These are phyloP conservation scores for Phytophthora gonapodyides DNA, from an alignment of 352 stramenopile genomes.

Conservation along the genomic window DNA sequence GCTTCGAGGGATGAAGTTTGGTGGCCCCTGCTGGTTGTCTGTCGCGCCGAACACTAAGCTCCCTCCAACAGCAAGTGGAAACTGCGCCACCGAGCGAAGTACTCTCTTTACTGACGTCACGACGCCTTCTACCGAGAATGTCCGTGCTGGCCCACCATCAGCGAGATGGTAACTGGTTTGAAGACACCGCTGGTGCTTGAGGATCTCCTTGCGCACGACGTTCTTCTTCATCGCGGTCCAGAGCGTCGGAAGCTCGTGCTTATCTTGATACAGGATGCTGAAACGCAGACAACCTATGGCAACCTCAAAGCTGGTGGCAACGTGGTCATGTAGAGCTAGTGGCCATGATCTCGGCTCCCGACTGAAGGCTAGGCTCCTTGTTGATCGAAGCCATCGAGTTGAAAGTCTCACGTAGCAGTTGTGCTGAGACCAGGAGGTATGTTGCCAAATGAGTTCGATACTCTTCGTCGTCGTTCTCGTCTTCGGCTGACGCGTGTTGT, in stretches of 20 bases:
- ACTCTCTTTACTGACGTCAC: too few species aligned
- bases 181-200: conserved; percentile 52
- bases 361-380: conserved; percentile 25
- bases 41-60: conserved; percentile 58
- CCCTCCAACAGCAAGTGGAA: conserved; percentile 63
- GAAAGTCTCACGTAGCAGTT: background rate
- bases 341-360: conserved; percentile 35
- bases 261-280: conserved; percentile 29
- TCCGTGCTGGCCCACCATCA: too few species aligned
- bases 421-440: background rate
- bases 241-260: conserved; percentile 44
- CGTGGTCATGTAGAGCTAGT: conserved; percentile 39
- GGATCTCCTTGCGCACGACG: conserved; percentile 49
- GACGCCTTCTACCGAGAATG: too few species aligned
- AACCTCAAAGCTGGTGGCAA: conserved; percentile 34
- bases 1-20: too few species aligned
- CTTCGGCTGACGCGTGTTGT: too few species aligned
- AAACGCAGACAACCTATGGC: conserved; percentile 44
- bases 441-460: conserved; percentile 15
- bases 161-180: conserved; percentile 44
- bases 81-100: conserved; percentile 47
- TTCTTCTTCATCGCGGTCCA: conserved; percentile 50
- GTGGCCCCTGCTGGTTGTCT: too few species aligned
- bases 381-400: conserved; percentile 7
- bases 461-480: too few species aligned